phyloP scores from a whole-genome alignment of 2,329 filamentous ascomycete genomes.

The Endoconidiophora laricicola region DNA sequence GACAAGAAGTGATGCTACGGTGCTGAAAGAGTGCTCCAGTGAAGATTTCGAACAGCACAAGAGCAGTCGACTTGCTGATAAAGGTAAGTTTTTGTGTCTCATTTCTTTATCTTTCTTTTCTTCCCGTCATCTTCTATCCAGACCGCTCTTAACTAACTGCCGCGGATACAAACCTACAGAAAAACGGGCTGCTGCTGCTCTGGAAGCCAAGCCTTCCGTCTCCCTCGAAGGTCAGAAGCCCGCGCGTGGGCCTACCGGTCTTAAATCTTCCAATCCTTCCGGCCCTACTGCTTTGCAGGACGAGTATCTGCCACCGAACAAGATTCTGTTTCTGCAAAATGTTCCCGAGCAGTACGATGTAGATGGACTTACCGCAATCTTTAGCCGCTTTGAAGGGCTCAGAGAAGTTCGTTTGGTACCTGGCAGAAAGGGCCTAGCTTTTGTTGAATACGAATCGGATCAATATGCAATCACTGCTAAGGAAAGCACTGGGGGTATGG shows the following conservation, averaged over 20 bases:
- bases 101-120: too few relatives aligned
- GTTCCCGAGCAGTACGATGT: slow-evolving; percentile 74
- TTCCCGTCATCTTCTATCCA: too few relatives aligned
- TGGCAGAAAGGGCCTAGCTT: slow-evolving; percentile 73
- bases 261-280: slow-evolving; percentile 57
- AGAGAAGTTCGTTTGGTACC: slow-evolving; percentile 82
- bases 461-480: slow-evolving; percentile 81
- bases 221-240: slow-evolving; percentile 38
- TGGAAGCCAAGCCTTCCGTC: slow-evolving; percentile 52
- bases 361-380: slow-evolving; percentile 63
- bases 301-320: slow-evolving; percentile 95
- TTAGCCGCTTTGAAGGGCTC: slow-evolving; percentile 84
- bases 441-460: slow-evolving; percentile 91
- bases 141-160: slow-evolving; percentile 19
- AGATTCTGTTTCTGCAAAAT: slow-evolving; percentile 88
- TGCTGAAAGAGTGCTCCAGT: slow-evolving; percentile 52
- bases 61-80: slow-evolving; percentile 67
- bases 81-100: slow-evolving; percentile 41
- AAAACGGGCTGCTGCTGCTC: slow-evolving; percentile 64
- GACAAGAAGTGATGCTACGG: slow-evolving; percentile 73
- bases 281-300: slow-evolving; percentile 70
- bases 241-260: slow-evolving; percentile 41
- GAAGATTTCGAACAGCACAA: slow-evolving; percentile 84
- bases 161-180: slow-evolving; percentile 27
- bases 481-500: slow-evolving; percentile 78